Evolutionary conservation across 768 basidiomycete genomes (phyloP), one percentile per base, ranked within the genome.

Genomic region (Termitomyces sp.): DNA sequence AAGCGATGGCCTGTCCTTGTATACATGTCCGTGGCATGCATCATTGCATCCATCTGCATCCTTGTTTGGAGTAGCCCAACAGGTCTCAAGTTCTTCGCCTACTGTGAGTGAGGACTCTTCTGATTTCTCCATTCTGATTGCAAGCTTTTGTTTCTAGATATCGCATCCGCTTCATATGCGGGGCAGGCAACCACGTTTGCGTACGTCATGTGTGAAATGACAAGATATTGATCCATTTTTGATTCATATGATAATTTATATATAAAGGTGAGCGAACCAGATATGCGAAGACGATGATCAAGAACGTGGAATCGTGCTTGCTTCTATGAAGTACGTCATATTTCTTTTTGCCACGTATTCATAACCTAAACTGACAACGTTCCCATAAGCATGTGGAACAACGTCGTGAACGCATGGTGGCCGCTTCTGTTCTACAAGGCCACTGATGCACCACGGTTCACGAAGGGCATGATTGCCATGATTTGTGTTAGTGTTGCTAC

Each of bases 181-280:
- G 87, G 88, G 10, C 89, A 90, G 64, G 89, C 87, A 6, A 83
- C 81, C 16, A 91, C 87, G 23, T 89, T 90, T 62, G 84, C 85
- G 79, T 85, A 58, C 50, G 81, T 73, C 18, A 33, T 29, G 31
- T 36, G 38, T 36, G 9, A 16, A 56, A 31, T 47, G 41, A 51
- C 49, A 15, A 20, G 45, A 23, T 32, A 31, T 29, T 3, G 16
- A n/a, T 44, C 5, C 25, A 47, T 35, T 10, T 46, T 33, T 56
- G 43, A 56, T 23, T 35, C 20, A 56, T 31, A 16, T 15, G 27
- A 50, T 38, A 33, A 23, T n/a, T 15, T 18, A 48, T 23, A 27
- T 43, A 51, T 55, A 18, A 59, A 84, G 83, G 13, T 89, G 89
- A 89, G 86, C 88, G n/a, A 91, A 91, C 66, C 84, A 88, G 63